These are phyloP conservation scores for Cercospora sesami DNA, from an alignment of 2,329 filamentous ascomycete genomes.

Conservation along the genomic window DNA sequence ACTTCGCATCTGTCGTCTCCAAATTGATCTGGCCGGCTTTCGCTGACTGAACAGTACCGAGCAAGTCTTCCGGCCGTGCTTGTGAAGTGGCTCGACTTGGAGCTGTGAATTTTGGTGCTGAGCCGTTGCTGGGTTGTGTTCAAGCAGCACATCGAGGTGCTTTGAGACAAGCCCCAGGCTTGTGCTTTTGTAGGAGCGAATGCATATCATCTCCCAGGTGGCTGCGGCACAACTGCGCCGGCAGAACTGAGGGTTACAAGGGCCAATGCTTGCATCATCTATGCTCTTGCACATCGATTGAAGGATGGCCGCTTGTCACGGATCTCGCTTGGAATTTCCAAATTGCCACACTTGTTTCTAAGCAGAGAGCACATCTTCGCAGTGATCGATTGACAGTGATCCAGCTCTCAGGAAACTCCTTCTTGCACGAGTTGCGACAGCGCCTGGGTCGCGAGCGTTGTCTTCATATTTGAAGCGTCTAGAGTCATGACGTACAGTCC, in stretches of 20 bases:
- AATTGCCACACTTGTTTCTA: neutral
- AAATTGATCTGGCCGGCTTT: neutral
- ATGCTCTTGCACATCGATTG: neutral
- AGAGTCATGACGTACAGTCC: neutral
- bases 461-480: neutral
- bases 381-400: neutral
- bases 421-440: neutral
- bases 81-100: neutral
- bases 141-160: neutral
- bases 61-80: neutral
- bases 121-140: neutral
- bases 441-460: slow-evolving; percentile 1
- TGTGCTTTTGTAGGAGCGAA: neutral
- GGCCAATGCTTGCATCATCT: neutral
- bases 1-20: neutral
- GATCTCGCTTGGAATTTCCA: neutral
- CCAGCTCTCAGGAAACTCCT: neutral
- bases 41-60: neutral
- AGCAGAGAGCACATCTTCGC: neutral
- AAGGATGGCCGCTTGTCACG: neutral
- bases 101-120: neutral
- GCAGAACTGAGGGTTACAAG: neutral
- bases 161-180: neutral
- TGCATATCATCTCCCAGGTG: neutral
- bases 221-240: neutral